Evolutionary conservation across 257 asterid species (phyloP).

Genomic region (Misopates orontium): DNA sequence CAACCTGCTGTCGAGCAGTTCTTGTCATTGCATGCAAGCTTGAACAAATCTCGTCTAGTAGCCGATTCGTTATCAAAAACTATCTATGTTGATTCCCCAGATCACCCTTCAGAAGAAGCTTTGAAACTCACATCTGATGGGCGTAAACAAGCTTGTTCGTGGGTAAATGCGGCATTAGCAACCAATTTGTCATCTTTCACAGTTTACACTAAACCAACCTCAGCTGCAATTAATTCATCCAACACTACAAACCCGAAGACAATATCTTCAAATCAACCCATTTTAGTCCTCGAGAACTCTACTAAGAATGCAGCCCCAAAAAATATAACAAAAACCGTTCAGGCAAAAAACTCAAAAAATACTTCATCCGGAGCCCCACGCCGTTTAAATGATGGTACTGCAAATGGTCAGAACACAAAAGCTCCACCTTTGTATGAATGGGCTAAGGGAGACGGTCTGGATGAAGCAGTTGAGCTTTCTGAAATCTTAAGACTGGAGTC

Average conservation of each 20-base stretch:
- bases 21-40: constrained; percentile 60
- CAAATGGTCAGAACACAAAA: constrained; percentile 45
- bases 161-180: constrained; percentile 88
- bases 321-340: constrained; percentile 48
- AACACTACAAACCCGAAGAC: constrained; percentile 43
- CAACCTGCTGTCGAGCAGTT: constrained; percentile 95
- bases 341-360: constrained; percentile 46
- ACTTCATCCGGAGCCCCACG: constrained; percentile 44
- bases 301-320: constrained; percentile 49
- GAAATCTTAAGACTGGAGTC: constrained; percentile 65
- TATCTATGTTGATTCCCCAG: constrained; percentile 41
- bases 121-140: constrained; percentile 52
- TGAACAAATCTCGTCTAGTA: constrained; percentile 64
- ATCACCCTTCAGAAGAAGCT: constrained; percentile 63
- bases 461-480: constrained; percentile 82
- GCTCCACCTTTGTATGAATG: constrained; percentile 65
- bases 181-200: constrained; percentile 76
- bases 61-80: constrained; percentile 78
- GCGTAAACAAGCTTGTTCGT: constrained; percentile 75
- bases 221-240: constrained; percentile 31
- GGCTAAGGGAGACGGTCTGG: constrained; percentile 86
- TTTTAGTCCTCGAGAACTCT: constrained; percentile 70
- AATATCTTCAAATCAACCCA: constrained; percentile 43
- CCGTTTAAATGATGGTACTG: constrained; percentile 47
- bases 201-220: constrained; percentile 52